Evolutionary conservation across 495 filamentous ascomycete species (phyloP).

Genomic region (Neurospora discreta): DNA sequence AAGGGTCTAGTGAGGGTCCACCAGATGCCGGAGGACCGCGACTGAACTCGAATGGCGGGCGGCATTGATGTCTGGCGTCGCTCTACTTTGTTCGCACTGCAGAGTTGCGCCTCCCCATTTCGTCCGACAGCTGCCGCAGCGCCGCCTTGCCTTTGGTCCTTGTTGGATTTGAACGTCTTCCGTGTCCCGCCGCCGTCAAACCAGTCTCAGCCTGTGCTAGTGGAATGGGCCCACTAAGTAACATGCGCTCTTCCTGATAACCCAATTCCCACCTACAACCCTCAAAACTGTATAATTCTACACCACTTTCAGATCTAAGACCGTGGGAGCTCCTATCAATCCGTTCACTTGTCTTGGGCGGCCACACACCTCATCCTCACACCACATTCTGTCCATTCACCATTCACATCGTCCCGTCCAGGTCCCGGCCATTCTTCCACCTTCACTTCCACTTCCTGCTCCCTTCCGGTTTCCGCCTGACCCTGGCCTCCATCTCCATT

Average conservation of each 20-base stretch:
- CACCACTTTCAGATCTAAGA: background rate
- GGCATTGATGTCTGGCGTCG: background rate
- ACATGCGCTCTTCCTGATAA: background rate
- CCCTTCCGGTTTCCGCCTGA: background rate
- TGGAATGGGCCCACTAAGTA: background rate
- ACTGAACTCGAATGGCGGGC: background rate
- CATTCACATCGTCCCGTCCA: slow-evolving; percentile 13
- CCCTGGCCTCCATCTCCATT: slow-evolving; percentile 1
- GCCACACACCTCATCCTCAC: slow-evolving; percentile 10
- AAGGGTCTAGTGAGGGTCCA: background rate
- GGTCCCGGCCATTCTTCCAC: slow-evolving; percentile 5
- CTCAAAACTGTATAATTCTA: background rate
- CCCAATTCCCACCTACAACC: background rate
- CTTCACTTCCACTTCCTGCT: slow-evolving; percentile 4
- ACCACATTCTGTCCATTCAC: slow-evolving; percentile 8
- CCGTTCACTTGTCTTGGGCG: background rate
- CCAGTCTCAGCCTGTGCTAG: background rate
- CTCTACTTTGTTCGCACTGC: background rate
- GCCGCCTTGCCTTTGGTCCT: slow-evolving; percentile 11
- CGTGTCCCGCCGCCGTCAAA: slow-evolving; percentile 14
- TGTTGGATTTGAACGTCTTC: slow-evolving; percentile 16
- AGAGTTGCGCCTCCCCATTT: slow-evolving; percentile 16
- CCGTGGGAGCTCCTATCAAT: background rate
- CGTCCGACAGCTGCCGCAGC: slow-evolving; percentile 20
- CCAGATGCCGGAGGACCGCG: background rate